These are phyloP conservation scores for Kalaharituber pfeilii DNA, from an alignment of 2,329 filamentous ascomycete genomes.

Conservation along the genomic window DNA sequence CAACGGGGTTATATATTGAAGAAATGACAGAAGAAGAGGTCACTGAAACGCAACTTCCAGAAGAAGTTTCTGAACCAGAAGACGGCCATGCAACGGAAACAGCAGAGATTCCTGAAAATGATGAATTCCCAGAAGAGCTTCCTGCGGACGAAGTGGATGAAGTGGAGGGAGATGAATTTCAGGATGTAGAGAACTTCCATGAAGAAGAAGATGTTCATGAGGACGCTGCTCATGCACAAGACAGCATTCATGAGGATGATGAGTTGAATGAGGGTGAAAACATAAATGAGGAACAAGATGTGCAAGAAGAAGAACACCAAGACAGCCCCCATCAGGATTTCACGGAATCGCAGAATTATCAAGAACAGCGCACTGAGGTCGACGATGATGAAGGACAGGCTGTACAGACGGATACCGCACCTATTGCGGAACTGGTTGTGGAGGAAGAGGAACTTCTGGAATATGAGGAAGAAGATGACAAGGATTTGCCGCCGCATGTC, in stretches of 20 bases:
- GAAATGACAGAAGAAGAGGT: background rate
- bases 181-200: background rate
- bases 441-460: background rate
- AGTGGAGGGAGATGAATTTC: background rate
- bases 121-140: background rate
- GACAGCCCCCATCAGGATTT: too few species aligned
- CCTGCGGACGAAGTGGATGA: background rate
- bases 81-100: too few species aligned
- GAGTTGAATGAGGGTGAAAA: conserved; percentile 18
- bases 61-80: background rate
- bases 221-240: conserved; percentile 18
- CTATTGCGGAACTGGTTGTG: too few species aligned
- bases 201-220: conserved; percentile 13
- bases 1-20: background rate
- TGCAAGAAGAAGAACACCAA: conserved; percentile 15
- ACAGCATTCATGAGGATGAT: conserved; percentile 7
- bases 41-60: background rate
- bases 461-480: background rate
- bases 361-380: too few species aligned
- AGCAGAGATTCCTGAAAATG: background rate
- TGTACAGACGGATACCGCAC: too few species aligned
- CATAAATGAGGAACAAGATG: conserved; percentile 18
- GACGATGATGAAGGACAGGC: too few species aligned
- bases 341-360: too few species aligned
- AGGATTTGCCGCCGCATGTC: background rate